A percentile compares a stretch with the other conserved stretches of the same genome.
phyloP scores from a whole-genome alignment of 2,329 filamentous ascomycete genomes.

The Aureobasidium uvarum region DNA sequence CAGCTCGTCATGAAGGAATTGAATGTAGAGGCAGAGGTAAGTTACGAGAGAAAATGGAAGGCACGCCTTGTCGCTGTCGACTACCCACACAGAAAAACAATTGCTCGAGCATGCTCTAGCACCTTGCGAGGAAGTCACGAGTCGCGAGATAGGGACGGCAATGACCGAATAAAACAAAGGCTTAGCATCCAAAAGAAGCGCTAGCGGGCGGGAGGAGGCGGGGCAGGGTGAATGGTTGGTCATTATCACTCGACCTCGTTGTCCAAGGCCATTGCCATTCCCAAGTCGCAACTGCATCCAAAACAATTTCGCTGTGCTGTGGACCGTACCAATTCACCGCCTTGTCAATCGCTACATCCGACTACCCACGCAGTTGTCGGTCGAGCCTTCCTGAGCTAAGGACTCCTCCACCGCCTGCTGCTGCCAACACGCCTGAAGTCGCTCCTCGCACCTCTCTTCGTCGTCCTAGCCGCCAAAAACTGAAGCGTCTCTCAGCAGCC shows the following conservation, averaged over 20 bases:
- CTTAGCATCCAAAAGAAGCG: not conserved
- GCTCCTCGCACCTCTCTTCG: not conserved
- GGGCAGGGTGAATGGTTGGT: constrained; percentile 12
- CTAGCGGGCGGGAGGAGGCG: constrained; percentile 5
- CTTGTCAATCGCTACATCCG: not conserved
- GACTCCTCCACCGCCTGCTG: not conserved
- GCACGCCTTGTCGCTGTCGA: not conserved
- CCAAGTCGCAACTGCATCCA: constrained; percentile 2
- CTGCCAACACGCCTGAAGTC: not conserved
- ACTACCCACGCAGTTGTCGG: not conserved
- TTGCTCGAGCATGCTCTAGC: not conserved
- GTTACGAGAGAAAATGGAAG: not conserved
- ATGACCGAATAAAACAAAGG: constrained; percentile 15
- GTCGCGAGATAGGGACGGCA: constrained; percentile 7
- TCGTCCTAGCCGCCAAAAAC: not conserved
- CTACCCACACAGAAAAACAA: not conserved
- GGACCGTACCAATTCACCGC: not conserved
- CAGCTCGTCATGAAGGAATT: not conserved
- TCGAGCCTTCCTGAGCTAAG: not conserved
- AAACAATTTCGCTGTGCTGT: constrained; percentile 15
- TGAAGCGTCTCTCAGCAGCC: not conserved
- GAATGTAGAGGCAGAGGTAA: not conserved
- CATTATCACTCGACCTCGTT: constrained; percentile 21
- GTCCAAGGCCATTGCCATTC: constrained; percentile 14
- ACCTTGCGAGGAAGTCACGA: constrained; percentile 5